Evolutionary conservation across 2,329 filamentous ascomycete species (phyloP), one percentile per base, ranked within the genome.

Genomic region (Lasiodiplodia sp.): DNA sequence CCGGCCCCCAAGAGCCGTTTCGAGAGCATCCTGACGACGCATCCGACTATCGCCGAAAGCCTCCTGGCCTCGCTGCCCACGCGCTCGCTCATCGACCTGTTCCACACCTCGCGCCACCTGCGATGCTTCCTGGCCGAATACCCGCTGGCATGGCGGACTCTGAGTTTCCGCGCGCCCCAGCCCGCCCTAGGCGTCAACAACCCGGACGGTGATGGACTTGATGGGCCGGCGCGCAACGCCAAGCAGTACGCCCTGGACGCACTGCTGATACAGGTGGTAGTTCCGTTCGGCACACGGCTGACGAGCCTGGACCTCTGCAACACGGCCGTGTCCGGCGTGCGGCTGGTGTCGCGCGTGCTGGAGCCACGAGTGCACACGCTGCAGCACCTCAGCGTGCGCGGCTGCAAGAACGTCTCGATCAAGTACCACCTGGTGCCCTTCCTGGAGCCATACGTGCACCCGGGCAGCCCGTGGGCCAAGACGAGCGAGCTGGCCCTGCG

Each of bases 351-450:
- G 47, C 85, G 82, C 23, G 85, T 89, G 21, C 78, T 89, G 64
- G 82, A 85, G 70, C 81, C 84, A 51, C 83, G 86, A 37, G 82
- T 85, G 68, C 82, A 84, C 67, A 87, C 85, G 0, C 79, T 89
- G 56, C 83, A 86, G 73, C 87, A 89, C 73, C 80, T 89, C 55
- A 88, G 87, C 1, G 86, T 89, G 58, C 85, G 87, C 25, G 87
- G 87, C 23, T 89, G 87, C 80, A 88, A 89, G 77, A 88, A 89
- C 75, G 87, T 89, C 47, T 88, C 87, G 14, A 83, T 89, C 71
- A 89, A 89, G 74, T 89, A 89, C 74, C 87, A 89, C 73, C 86
- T 89, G 69, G 86, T 88, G 66, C 87, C 87, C 2, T 88, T 87
- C 72, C 81, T 82, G 52, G 80, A 79, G 70, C 76, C 81, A 3